phyloP scores from a whole-genome alignment of 768 basidiomycete species.

The Mycena latifolia region DNA sequence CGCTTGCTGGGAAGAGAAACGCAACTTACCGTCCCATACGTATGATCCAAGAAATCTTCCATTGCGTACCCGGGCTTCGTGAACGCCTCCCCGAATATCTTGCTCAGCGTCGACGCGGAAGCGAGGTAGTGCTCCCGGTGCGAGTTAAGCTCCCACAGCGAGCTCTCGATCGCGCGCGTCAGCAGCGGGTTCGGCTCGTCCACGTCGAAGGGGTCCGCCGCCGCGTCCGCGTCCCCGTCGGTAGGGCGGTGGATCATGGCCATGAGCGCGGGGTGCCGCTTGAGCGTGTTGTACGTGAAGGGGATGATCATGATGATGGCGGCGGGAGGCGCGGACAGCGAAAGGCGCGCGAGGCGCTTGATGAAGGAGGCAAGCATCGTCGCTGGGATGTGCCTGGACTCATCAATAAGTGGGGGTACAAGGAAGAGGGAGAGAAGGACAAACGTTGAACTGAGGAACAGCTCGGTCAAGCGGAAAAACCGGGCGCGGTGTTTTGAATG shows the following conservation, averaged over 20 bases:
- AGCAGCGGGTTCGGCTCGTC: slow-evolving; percentile 78
- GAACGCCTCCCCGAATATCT: slow-evolving; percentile 91
- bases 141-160: slow-evolving; percentile 91
- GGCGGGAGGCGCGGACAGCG: slow-evolving; percentile 88
- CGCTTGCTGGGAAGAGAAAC: slow-evolving; percentile 12
- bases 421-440: slow-evolving; percentile 44
- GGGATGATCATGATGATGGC: slow-evolving; percentile 93
- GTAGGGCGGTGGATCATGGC: slow-evolving; percentile 83
- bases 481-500: slow-evolving; percentile 94
- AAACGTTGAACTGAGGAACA: slow-evolving; percentile 93
- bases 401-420: background rate
- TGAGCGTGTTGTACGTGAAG: slow-evolving; percentile 94
- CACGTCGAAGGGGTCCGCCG: slow-evolving; percentile 74
- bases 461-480: slow-evolving; percentile 93
- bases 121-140: slow-evolving; percentile 88
- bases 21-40: slow-evolving; percentile 79
- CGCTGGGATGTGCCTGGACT: slow-evolving; percentile 81
- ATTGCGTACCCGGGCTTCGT: slow-evolving; percentile 92
- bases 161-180: slow-evolving; percentile 87
- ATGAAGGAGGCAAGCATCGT: slow-evolving; percentile 95
- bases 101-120: slow-evolving; percentile 87
- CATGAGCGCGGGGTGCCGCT: slow-evolving; percentile 93
- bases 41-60: slow-evolving; percentile 98
- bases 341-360: slow-evolving; percentile 89
- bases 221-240: slow-evolving; percentile 43